Evolutionary conservation across 306 rosid species (phyloP).

Genomic region (Luffa aegyptiaca): DNA sequence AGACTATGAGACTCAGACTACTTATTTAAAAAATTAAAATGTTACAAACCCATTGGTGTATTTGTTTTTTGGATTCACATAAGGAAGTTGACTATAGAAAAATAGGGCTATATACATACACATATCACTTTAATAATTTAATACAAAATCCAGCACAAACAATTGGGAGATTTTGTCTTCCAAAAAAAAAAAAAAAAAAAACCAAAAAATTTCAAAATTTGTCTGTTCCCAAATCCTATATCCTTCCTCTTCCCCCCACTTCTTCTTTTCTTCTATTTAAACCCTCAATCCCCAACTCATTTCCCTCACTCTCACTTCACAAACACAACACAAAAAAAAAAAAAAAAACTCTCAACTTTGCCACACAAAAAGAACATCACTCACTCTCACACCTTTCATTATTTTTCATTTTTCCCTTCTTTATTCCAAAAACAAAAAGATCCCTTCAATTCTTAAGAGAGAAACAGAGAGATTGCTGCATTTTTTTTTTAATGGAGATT

Average conservation of each 20-base stretch:
- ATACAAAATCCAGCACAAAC: neutral
- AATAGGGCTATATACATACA: neutral
- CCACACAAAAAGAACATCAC: neutral
- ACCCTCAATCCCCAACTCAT: slow-evolving; percentile 9
- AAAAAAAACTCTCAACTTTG: neutral
- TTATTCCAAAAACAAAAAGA: neutral
- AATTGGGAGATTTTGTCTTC: neutral
- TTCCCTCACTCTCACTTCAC: slow-evolving; percentile 11
- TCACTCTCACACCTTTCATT: neutral
- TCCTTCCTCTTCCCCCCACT: neutral
- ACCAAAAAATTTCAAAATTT: neutral
- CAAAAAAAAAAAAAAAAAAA: neutral
- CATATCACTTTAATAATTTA: neutral
- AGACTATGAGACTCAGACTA: neutral
- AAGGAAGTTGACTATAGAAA: neutral
- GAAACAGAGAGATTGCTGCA: slow-evolving; percentile 5
- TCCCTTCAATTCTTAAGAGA: neutral
- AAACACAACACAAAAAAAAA: neutral
- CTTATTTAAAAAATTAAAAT: neutral
- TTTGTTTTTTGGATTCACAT: neutral
- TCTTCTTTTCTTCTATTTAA: slow-evolving; percentile 18
- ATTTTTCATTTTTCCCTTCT: too few species aligned
- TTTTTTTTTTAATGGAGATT: slow-evolving; percentile 44
- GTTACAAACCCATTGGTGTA: neutral
- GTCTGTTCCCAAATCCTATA: neutral